phyloP scores from a whole-genome alignment of 208 protist species.

The Vickermania ingenoplastis region DNA sequence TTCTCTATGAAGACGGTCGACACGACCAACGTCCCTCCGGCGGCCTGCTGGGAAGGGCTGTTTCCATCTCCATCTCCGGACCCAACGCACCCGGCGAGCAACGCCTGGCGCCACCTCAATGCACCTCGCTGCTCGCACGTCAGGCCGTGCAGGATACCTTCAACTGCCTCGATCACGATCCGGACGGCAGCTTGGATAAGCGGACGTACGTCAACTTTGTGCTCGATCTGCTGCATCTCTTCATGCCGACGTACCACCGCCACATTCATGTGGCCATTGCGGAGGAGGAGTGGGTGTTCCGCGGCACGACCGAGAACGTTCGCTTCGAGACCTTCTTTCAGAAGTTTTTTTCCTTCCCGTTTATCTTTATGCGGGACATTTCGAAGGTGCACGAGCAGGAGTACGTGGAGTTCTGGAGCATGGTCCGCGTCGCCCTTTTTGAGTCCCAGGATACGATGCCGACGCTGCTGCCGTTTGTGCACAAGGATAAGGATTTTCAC shows the following conservation, averaged over 20 bases:
- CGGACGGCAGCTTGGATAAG: constrained; percentile 44
- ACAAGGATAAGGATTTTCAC: no score
- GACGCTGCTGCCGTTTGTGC: neutral
- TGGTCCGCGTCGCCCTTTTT: constrained; percentile 63
- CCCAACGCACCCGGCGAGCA: constrained; percentile 12
- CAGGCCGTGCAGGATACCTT: constrained; percentile 68
- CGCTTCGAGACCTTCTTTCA: constrained; percentile 67
- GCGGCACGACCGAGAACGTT: constrained; percentile 65
- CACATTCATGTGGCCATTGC: constrained; percentile 53
- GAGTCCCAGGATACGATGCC: constrained; percentile 9
- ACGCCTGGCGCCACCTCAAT: constrained; percentile 42
- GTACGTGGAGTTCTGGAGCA: constrained; percentile 67
- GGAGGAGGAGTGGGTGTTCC: constrained; percentile 74
- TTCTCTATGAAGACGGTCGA: constrained; percentile 12
- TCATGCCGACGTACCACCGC: constrained; percentile 55
- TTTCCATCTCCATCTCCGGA: constrained; percentile 24
- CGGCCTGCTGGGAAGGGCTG: constrained; percentile 58
- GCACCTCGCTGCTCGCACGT: constrained; percentile 19
- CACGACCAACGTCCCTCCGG: constrained; percentile 16
- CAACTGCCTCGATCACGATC: constrained; percentile 35
- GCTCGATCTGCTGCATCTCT: constrained; percentile 61
- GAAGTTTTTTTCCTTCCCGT: constrained; percentile 69
- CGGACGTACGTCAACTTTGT: constrained; percentile 61
- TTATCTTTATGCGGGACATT: constrained; percentile 67
- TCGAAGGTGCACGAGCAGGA: constrained; percentile 29